Evolutionary conservation across 2,329 filamentous ascomycete species (phyloP), one percentile per base, ranked within the genome.

Genomic region (Exophiala sp.): DNA sequence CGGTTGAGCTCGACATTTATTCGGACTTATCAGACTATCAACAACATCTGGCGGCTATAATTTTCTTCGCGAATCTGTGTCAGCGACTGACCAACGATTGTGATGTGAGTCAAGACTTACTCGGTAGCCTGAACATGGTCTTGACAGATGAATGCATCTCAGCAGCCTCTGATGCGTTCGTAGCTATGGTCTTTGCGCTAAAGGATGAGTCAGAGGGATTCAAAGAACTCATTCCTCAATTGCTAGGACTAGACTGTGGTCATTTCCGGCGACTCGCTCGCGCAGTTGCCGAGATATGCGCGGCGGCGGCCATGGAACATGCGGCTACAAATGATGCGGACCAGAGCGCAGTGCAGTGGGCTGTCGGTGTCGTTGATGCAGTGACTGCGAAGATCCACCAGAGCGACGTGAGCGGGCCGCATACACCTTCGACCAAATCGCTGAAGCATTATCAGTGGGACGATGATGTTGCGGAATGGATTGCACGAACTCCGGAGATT

Each of bases 401-500:
- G 16, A 39, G 14, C 36, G 14, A 35, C 9, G 29, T 54, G 65
- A 11, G 41, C 9, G 54, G 47, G 21, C 58, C 42, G 49, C 49
- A 2, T 20, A 36, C 34, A 6, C 36, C 60, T 46, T 62, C 59
- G n/a, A 46, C 48, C 5, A 62, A 59, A 20, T 41, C 54, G 8
- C 45, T n/a, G 45, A 38, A 32, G 34, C 45, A 20, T 33, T 80
- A 72, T 66, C 67, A 75, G 32, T 82, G 79, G 79, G 79, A 82
- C 62, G 78, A 80, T 61, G 76, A 74, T 41, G 81, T 82, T 63
- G 74, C 77, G 34, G 79, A 82, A 65, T 83, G 79, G 79, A 74
- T 82, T 47, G 76, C 72, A 14, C 71, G 68, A 36, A 80, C 76
- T 41, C 78, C 78, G 24, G 66, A 62, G 47, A 44, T 57, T 35